Percentiles rank a stretch among this genome's conserved stretches.
These are phyloP conservation scores for Leptographium lundbergii DNA, from an alignment of 2,329 filamentous ascomycete species.

Conservation along the genomic window DNA sequence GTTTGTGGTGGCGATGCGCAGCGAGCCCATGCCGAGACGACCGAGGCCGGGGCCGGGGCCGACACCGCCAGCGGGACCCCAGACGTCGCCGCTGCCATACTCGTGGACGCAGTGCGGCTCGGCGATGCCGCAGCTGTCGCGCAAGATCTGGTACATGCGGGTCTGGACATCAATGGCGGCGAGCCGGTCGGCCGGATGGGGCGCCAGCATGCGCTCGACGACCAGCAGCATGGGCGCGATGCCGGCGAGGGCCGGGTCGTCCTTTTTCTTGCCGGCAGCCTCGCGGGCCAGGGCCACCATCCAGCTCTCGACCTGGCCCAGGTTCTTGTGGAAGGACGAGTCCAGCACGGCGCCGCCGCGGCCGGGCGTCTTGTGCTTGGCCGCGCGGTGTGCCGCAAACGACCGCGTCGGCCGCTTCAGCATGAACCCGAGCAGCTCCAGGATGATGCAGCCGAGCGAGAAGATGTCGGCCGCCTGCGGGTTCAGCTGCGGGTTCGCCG, in stretches of 20 bases:
- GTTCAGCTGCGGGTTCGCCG: slow-evolving; percentile 29
- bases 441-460: slow-evolving; percentile 58
- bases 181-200: slow-evolving; percentile 38
- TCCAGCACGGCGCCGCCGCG: slow-evolving; percentile 51
- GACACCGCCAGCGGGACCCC: slow-evolving; percentile 16
- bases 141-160: slow-evolving; percentile 38
- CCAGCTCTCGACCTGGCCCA: slow-evolving; percentile 57
- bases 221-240: slow-evolving; percentile 40
- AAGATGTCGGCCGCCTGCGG: slow-evolving; percentile 56
- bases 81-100: slow-evolving; percentile 20
- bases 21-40: slow-evolving; percentile 14
- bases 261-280: slow-evolving; percentile 21
- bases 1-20: slow-evolving; percentile 8
- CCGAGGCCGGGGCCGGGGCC: too few species aligned
- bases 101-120: slow-evolving; percentile 44
- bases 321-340: slow-evolving; percentile 60
- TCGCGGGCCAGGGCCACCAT: slow-evolving; percentile 48
- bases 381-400: slow-evolving; percentile 53
- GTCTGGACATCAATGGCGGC: slow-evolving; percentile 38
- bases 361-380: slow-evolving; percentile 47
- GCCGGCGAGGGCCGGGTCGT: slow-evolving; percentile 34
- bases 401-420: slow-evolving; percentile 54
- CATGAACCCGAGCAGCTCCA: slow-evolving; percentile 58
- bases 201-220: slow-evolving; percentile 40
- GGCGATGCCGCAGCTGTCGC: slow-evolving; percentile 30